Evolutionary conservation across 352 stramenopile species (phyloP), one percentile per base, ranked within the genome.

Genomic region (Blastocystis sp.): DNA sequence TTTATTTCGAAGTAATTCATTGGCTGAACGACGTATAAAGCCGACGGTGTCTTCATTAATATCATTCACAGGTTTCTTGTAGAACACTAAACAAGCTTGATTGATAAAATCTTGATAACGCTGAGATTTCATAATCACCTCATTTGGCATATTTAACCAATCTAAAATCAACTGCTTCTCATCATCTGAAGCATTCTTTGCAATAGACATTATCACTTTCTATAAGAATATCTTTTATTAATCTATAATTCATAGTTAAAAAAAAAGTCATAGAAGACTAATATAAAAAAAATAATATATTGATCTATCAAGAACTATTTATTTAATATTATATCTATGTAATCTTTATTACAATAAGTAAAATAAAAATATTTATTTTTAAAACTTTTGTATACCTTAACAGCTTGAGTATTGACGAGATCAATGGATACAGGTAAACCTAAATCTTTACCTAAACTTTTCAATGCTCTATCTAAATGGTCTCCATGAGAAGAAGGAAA

Each of bases 401-500:
- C 49, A 10, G 49, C 49, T 32, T 59, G 49, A 39, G 49, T 59
- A 27, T 59, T 59, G 13, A 59, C 46, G 28, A 59, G 49, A 24
- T 59, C 49, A 10, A 59, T 59, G 23, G 28, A 49, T 2, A 59
- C 49, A 16, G 49, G 37, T 39, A 27, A 18, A n/a, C 33, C 28
- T n/a, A 59, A 11, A 59, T 59, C 49, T 28, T 59, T 59, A 30
- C 49, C 46, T 49, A 59, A 40, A 45, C 49, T 59, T 30, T 59
- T 59, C 4, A 40, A 36, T 4, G 49, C 49, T 21, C 49, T 31
- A 30, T 59, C 49, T 9, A 59, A 32, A n/a, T 59, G 49, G 23
- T 59, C 49, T 48, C 49, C 49, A 27, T 59, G 49, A 40, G 36
- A 49, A 13, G 49, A 49, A 24, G 49, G 49, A 36, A 52, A 49